Conservation (phyloP, 176 grass and related monocot species). For the Panicum miliaceum region DNA sequence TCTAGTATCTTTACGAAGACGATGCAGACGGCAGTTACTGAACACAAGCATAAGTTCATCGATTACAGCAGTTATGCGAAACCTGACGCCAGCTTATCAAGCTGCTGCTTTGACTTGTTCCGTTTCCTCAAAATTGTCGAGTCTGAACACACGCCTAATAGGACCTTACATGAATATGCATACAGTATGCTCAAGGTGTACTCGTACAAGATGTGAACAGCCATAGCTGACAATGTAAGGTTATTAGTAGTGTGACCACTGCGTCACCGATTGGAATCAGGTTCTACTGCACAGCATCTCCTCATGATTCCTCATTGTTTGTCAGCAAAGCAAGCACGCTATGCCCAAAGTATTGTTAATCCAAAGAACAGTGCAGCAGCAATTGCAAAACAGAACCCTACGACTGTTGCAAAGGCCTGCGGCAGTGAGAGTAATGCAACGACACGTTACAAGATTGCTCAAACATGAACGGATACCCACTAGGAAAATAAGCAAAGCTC, state of each 20-base stretch:
- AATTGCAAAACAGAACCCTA: slow-evolving; percentile 68
- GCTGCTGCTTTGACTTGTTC: not conserved
- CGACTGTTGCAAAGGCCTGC: slow-evolving; percentile 83
- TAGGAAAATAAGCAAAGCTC: not conserved
- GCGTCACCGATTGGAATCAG: not conserved
- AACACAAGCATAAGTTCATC: not conserved
- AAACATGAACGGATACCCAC: slow-evolving; percentile 34
- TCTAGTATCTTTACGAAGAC: slow-evolving; percentile 20
- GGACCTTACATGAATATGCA: slow-evolving; percentile 16
- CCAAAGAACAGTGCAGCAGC: slow-evolving; percentile 71
- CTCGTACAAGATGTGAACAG: slow-evolving; percentile 6
- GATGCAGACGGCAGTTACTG: too few relatives aligned
- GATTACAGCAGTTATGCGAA: not conserved
- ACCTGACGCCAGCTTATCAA: not conserved
- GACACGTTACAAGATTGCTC: slow-evolving; percentile 29
- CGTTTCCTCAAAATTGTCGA: not conserved
- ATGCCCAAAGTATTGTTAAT: slow-evolving; percentile 86
- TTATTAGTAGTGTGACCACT: not conserved
- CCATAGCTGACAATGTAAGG: not conserved
- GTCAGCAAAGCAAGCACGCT: slow-evolving; percentile 9
- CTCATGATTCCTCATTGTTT: not conserved
- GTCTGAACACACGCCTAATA: not conserved
- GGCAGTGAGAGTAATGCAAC: slow-evolving; percentile 1
- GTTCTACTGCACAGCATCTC: not conserved
- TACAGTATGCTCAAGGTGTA: not conserved